phyloP scores from a whole-genome alignment of 2,329 filamentous ascomycete species.

The Gaeumannomyces tritici region DNA sequence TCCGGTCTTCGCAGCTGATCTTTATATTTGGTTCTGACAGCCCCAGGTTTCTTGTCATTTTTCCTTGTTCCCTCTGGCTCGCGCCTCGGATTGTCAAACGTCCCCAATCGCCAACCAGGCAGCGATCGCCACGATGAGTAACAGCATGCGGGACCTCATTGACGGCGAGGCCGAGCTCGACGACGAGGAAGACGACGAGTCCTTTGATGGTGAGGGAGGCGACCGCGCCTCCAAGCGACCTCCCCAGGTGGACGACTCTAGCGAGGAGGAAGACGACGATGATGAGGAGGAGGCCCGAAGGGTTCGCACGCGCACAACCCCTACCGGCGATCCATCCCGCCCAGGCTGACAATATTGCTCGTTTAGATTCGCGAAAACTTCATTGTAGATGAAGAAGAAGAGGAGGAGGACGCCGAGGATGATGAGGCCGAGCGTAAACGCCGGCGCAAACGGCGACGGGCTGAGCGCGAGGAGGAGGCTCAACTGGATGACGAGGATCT shows the following conservation, averaged over 20 bases:
- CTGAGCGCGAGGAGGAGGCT: constrained; percentile 74
- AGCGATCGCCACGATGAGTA: constrained; percentile 41
- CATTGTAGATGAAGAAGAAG: constrained; percentile 87
- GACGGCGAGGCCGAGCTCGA: constrained; percentile 80
- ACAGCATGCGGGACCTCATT: constrained; percentile 64
- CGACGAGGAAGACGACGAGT: constrained; percentile 76
- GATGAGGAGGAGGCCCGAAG: constrained; percentile 76
- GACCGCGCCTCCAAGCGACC: constrained; percentile 32
- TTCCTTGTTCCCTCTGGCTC: background rate
- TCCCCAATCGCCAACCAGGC: background rate
- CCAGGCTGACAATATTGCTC: background rate
- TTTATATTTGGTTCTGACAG: background rate
- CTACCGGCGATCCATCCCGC: no score
- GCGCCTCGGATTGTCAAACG: background rate
- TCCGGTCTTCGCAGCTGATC: background rate
- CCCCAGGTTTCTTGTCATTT: background rate
- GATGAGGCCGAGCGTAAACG: constrained; percentile 51
- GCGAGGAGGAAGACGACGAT: constrained; percentile 86
- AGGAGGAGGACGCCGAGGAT: constrained; percentile 64
- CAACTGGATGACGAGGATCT: constrained; percentile 93
- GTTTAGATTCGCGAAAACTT: constrained; percentile 81
- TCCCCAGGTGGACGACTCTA: constrained; percentile 65
- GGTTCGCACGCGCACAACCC: constrained; percentile 31
- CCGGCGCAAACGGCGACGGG: constrained; percentile 65
- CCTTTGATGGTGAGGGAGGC: constrained; percentile 67